Evolutionary conservation across 208 protist genomes (phyloP), one percentile per base, ranked within the genome.

Genomic region (Strigomonas culicis): DNA sequence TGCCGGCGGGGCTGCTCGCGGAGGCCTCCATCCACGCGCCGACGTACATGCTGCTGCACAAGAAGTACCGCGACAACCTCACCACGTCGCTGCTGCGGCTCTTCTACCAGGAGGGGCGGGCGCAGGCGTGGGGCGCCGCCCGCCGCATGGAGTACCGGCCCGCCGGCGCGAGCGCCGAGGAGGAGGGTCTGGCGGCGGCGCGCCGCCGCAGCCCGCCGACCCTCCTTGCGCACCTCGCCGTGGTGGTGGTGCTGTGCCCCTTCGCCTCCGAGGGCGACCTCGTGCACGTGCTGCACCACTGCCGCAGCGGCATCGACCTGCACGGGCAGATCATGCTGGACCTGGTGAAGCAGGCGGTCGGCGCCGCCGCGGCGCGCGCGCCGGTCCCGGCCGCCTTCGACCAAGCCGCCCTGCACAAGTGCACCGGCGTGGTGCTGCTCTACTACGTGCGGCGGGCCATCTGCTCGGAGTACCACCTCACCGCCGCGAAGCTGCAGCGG

Each of bases 71-170:
- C 11, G 77, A 91, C 36, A 79, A 67, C 36, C 53, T 90, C 57
- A 36, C 92, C 47, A 79, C 73, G 10, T 76, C 75, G 2, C 65
- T 95, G 24, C 44, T 89, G 31, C 81, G 81, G 17, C 80, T 72
- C 61, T 79, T 95, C 65, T 86, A 91, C 63, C 72, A 88, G 34
- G 81, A 88, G n/a, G 59, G 36, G 17, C 84, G 79, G 34, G 76
- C 74, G 25, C 19, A 30, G 39, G 63, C 70, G 41, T 90, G 85
- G 85, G 69, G 79, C 43, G 70, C 41, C 24, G 73, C 75, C 43
- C 70, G 81, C 50, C 56, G 28, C 49, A 53, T 44, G 53, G 34
- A 49, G 36, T 19, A 55, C 39, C 8, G 15, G 13, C 11, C 3
- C 39, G 11, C 15, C 8, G 19, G 39, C 39, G 19, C 11, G 11